A percentile compares a stretch with the other conserved stretches of the same genome.
phyloP scores from a whole-genome alignment of 352 stramenopile species.

The Phytophthora citricola region DNA sequence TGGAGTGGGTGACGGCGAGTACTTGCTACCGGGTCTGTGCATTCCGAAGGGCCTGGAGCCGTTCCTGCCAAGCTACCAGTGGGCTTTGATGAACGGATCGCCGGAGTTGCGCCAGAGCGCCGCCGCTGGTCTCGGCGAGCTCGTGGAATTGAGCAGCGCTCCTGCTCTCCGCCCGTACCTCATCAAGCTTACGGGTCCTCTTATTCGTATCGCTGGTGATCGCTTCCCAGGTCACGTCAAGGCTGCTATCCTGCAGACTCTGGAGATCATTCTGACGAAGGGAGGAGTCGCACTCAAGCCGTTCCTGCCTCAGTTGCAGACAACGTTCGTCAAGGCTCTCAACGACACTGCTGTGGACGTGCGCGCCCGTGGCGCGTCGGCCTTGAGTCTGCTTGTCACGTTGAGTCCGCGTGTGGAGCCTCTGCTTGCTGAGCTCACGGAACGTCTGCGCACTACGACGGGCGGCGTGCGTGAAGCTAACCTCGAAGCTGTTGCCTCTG shows the following conservation, averaged over 20 bases:
- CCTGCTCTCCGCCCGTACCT: constrained; percentile 94
- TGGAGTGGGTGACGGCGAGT: constrained; percentile 79
- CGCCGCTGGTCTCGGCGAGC: constrained; percentile 95
- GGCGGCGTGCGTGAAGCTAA: constrained; percentile 84
- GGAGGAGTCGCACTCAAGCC: constrained; percentile 96
- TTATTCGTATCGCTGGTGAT: constrained; percentile 99
- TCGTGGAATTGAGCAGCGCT: constrained; percentile 93
- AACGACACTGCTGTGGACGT: constrained; percentile 96
- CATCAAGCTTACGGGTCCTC: constrained; percentile 97
- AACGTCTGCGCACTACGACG: constrained; percentile 70
- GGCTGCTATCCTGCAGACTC: constrained; percentile 97
- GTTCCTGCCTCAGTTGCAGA: constrained; percentile 99
- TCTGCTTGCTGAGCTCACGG: constrained; percentile 95
- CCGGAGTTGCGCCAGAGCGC: constrained; percentile 90
- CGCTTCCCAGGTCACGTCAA: constrained; percentile 98
- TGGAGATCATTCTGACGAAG: constrained; percentile 97
- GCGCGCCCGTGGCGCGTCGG: constrained; percentile 89
- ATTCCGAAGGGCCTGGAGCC: constrained; percentile 94
- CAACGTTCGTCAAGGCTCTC: constrained; percentile 99
- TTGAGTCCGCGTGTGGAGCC: constrained; percentile 96
- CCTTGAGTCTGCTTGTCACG: constrained; percentile 94
- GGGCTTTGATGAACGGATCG: constrained; percentile 96
- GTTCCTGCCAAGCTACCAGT: constrained; percentile 98
- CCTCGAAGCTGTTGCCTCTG: constrained; percentile 68
- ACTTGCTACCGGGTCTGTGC: constrained; percentile 79